Evolutionary conservation across 2,329 filamentous ascomycete species (phyloP), one percentile per base, ranked within the genome.

Genomic region (Cercospora sesami): DNA sequence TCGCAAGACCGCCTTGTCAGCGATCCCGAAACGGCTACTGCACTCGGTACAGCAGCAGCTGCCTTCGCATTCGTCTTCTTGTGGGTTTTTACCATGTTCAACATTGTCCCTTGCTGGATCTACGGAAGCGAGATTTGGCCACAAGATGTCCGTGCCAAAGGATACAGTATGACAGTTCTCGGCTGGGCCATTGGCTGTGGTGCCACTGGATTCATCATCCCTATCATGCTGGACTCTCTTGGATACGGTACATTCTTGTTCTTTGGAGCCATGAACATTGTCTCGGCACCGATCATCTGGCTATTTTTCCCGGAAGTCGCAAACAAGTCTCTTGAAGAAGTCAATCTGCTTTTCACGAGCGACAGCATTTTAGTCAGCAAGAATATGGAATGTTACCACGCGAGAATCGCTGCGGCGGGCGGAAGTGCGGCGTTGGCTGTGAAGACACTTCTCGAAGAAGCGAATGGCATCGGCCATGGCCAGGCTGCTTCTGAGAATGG

Each of bases 141-240:
- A 1, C 84, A 81, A 16, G 83, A 85, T 53, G 81, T 87, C 62
- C 81, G 86, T 23, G 85, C 86, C n/a, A 84, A 87, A 73, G 86
- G 86, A 7, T 86, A 87, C 73, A 85, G 84, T 7, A 87, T 88
- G 70, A 84, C 83, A 18, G 86, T 88, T 67, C 84, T 84, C 1
- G 85, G 86, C 1, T 88, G 86, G 86, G 85, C 86, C 18, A 81
- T 86, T 66, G 86, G 85, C 42, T 83, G 85, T 8, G 85, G 85
- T 83, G 42, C 84, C 82, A 86, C 85, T 1, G 80, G 81, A 2
- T 58, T 64, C 16, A 81, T 86, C 68, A 86, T 78, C 70, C 83
- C 83, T 28, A 83, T 86, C 74, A 84, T 87, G 81, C 83, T 86
- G 67, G 76, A 53, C 36, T 16, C 28, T n/a, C 14, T 51, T 48